Base-by-base conservation (phyloP, 768 basidiomycete species). In the Ramaria sp. region DNA sequence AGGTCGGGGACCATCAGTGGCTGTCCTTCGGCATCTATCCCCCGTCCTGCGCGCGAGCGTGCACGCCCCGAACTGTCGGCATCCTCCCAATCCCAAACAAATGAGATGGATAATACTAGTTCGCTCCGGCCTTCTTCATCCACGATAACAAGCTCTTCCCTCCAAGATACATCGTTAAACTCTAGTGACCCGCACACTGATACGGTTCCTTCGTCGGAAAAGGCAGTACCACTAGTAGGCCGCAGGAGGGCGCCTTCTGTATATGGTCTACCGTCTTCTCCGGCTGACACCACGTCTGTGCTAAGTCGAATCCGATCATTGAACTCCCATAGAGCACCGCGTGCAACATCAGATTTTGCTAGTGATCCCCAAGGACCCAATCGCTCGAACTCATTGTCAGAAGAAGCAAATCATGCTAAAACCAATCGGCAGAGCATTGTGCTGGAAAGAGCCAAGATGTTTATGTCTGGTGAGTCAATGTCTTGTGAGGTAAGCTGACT, bases 361-460 rank as follows among this genome's bases (percentile, higher is more conserved):
- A 27, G 27, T 4, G 50, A n/a, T 1, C 34, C 34, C 34, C 34
- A 17, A 19, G 43, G 41, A 12, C 37, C 48, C 7, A 22, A 33
- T 10, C 57, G 41, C 15, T 58, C 50, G 31, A 53, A 53, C 22
- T 0, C 63, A 37, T 58, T 71, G 12, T 60, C 69, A 39, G 62
- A 69, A 2, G 43, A 70, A 2, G 43, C 58, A 12, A 51, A 58
- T 24, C 56, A 61, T 13, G 51, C 62, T 53, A 51, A 65, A 20
- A 46, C 57, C 42, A 54, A 64, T 60, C 60, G 57, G 53, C 17
- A 46, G 60, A 59, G 67, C 56, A 57, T 65, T 51, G 67, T 73
- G 12, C 53, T 66, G 19, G 69, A 68, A 54, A 61, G 66, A 47
- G 66, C 67, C 4, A 30, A 49, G 37, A 47, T 48, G 46, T 57